phyloP scores from a whole-genome alignment of 192 early-diverging fungal genomes.

The Entomortierella parvispora region DNA sequence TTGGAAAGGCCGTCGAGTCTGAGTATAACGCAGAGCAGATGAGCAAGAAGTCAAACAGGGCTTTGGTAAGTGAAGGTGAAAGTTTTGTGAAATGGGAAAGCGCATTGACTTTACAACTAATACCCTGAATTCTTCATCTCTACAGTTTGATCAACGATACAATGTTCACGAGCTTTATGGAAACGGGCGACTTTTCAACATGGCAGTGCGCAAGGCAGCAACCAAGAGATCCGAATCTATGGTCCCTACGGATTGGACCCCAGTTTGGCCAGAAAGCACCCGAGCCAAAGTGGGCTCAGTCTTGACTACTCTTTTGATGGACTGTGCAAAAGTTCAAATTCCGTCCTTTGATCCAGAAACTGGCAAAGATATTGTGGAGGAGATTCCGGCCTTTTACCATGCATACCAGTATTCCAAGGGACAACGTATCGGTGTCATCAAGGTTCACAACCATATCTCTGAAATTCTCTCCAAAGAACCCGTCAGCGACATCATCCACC shows the following conservation, averaged over 20 bases:
- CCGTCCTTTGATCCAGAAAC: constrained; percentile 68
- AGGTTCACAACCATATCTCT: constrained; percentile 70
- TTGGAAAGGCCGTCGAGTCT: constrained; percentile 83
- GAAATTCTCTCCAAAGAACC: constrained; percentile 73
- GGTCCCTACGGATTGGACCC: constrained; percentile 66
- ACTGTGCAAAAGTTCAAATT: constrained; percentile 75
- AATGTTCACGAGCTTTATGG: constrained; percentile 76
- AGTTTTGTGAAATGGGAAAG: background rate
- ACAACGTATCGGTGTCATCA: constrained; percentile 79
- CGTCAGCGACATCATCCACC: constrained; percentile 67
- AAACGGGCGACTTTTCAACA: constrained; percentile 83
- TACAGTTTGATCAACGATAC: constrained; percentile 49
- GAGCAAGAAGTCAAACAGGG: constrained; percentile 73
- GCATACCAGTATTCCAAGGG: constrained; percentile 66
- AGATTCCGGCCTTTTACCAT: constrained; percentile 87
- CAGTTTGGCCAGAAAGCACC: constrained; percentile 70
- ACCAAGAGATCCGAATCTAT: constrained; percentile 65
- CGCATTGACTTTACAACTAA: background rate
- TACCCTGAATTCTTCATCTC: background rate
- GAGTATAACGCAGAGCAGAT: constrained; percentile 86
- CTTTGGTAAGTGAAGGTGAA: constrained; percentile 48
- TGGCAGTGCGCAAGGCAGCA: constrained; percentile 77
- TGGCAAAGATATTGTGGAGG: constrained; percentile 59
- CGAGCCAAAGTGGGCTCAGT: constrained; percentile 70
- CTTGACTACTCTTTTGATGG: constrained; percentile 69